These are phyloP conservation scores for Peniophora sp. DNA, from an alignment of 1,284 basidiomycete species.

Conservation along the genomic window DNA sequence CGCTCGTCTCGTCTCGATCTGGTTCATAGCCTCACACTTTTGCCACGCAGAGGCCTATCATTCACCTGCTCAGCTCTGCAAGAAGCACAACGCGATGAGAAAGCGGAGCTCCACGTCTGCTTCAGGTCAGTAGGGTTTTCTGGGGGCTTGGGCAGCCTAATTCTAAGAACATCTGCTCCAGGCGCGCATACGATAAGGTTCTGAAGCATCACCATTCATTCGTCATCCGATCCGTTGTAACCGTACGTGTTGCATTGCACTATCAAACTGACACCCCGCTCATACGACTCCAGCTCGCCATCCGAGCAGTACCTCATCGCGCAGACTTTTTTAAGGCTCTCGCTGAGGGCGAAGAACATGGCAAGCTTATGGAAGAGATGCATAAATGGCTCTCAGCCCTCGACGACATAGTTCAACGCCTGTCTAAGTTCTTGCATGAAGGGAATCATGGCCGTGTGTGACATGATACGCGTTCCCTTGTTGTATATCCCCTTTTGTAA, in stretches of 20 bases:
- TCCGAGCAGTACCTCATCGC: slow-evolving; percentile 88
- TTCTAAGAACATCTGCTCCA: no score
- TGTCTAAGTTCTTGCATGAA: slow-evolving; percentile 61
- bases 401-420: slow-evolving; percentile 59
- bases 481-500: not conserved
- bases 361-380: slow-evolving; percentile 71
- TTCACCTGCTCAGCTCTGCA: slow-evolving; percentile 81
- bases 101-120: slow-evolving; percentile 70
- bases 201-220: slow-evolving; percentile 83
- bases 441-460: slow-evolving; percentile 61
- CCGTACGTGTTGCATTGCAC: slow-evolving; percentile 42
- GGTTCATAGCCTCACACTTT: slow-evolving; percentile 36
- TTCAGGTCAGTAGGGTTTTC: slow-evolving; percentile 43
- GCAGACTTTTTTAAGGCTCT: slow-evolving; percentile 82
- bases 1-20: slow-evolving; percentile 10
- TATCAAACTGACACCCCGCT: slow-evolving; percentile 2
- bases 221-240: slow-evolving; percentile 76
- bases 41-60: slow-evolving; percentile 65
- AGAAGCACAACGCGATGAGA: slow-evolving; percentile 63
- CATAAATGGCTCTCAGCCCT: slow-evolving; percentile 76
- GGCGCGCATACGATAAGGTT: slow-evolving; percentile 78
- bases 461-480: slow-evolving; percentile 1
- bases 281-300: slow-evolving; percentile 66
- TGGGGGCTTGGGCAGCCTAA: no score
- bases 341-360: slow-evolving; percentile 72